phyloP scores from a whole-genome alignment of 1,139 yeast genomes.

The Candida buenavistaensis region DNA sequence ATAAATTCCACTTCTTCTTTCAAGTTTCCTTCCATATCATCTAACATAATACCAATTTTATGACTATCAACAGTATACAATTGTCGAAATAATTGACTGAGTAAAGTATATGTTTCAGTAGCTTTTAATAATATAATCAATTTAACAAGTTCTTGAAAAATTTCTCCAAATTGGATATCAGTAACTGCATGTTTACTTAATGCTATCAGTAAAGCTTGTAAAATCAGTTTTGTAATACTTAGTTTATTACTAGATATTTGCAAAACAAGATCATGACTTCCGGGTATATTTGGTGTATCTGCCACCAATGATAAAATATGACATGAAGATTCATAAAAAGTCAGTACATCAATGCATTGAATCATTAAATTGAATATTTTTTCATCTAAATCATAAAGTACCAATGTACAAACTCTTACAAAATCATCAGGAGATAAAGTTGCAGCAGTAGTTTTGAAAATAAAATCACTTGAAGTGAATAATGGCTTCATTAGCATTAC shows the following conservation, averaged over 20 bases:
- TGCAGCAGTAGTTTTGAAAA: conserved; percentile 23
- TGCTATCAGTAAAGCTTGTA: conserved; percentile 28
- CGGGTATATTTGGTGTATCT: conserved; percentile 32
- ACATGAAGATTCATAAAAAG: conserved; percentile 29
- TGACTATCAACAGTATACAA: conserved; percentile 32
- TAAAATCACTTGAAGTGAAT: conserved; percentile 25
- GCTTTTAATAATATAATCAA: conserved; percentile 35
- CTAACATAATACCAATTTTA: conserved; percentile 28
- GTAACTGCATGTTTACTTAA: conserved; percentile 34
- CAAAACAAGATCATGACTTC: conserved; percentile 32
- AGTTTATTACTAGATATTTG: conserved; percentile 37
- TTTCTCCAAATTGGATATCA: conserved; percentile 31
- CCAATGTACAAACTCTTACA: conserved; percentile 32
- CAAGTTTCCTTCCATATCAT: conserved; percentile 23
- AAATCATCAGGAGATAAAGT: conserved; percentile 37
- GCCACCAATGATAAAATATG: conserved; percentile 30
- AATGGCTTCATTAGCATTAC: conserved; percentile 32
- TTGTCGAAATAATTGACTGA: conserved; percentile 27
- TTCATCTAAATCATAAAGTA: conserved; percentile 25
- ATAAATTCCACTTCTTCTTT: conserved; percentile 35
- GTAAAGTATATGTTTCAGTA: conserved; percentile 27
- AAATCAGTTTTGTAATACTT: conserved; percentile 27
- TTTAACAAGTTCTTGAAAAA: conserved; percentile 31
- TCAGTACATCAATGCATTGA: conserved; percentile 25
- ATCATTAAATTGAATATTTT: conserved; percentile 23